phyloP scores from a whole-genome alignment of 1,284 basidiomycete genomes.

The Meira nashicola region DNA sequence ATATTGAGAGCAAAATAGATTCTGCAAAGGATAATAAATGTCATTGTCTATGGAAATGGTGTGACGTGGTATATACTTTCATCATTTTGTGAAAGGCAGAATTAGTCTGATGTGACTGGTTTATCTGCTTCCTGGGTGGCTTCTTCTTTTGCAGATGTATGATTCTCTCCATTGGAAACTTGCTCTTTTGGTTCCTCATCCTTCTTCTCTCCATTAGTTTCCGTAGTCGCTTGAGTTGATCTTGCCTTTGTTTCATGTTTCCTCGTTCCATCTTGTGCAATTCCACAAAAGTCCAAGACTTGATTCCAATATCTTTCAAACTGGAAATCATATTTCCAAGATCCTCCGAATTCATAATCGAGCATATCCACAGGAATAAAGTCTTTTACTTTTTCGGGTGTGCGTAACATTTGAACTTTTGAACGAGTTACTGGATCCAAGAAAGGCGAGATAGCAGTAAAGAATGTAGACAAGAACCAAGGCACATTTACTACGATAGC shows the following conservation, averaged over 20 bases:
- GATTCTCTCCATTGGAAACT: no score
- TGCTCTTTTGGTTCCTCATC: background rate
- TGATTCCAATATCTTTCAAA: conserved; percentile 63
- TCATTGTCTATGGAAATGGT: no score
- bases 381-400: conserved; percentile 60
- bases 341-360: conserved; percentile 70
- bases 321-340: conserved; percentile 72
- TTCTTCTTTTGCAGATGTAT: background rate
- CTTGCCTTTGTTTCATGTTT: conserved; percentile 8
- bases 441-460: conserved; percentile 79
- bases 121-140: background rate
- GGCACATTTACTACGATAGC: conserved; percentile 81
- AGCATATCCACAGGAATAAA: conserved; percentile 72
- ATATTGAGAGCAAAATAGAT: no score
- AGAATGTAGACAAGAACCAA: conserved; percentile 54
- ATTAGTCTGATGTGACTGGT: no score
- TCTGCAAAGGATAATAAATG: no score
- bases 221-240: background rate
- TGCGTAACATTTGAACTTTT: conserved; percentile 80
- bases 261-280: conserved; percentile 11
- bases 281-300: conserved; percentile 17
- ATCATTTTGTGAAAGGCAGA: no score
- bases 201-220: background rate
- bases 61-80: no score
- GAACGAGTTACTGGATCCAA: conserved; percentile 83